These are phyloP conservation scores for Nepenthes gracilis DNA, from an alignment of 148 eudicot genomes.

Conservation along the genomic window DNA sequence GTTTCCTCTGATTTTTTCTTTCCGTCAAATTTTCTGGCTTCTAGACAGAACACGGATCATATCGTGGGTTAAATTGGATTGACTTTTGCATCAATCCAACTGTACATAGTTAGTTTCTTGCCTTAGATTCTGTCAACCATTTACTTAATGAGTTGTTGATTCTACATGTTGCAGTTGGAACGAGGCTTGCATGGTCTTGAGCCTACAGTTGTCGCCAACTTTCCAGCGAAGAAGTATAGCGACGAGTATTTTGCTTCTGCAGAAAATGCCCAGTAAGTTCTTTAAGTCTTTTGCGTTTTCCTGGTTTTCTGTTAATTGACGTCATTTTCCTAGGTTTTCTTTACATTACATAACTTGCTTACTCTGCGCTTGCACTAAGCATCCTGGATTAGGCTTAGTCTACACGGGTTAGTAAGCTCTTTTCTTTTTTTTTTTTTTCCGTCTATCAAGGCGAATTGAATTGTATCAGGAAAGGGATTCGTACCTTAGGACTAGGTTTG, in stretches of 20 bases:
- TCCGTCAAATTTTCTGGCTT: too few species aligned
- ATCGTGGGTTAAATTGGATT: background rate
- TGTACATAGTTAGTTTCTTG: background rate
- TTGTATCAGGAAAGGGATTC: too few species aligned
- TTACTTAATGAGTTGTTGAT: background rate
- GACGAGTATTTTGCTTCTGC: constrained; percentile 50
- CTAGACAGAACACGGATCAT: too few species aligned
- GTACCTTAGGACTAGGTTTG: too few species aligned
- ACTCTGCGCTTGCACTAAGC: too few species aligned
- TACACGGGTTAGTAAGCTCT: too few species aligned
- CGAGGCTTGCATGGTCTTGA: constrained; percentile 73
- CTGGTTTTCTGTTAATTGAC: background rate
- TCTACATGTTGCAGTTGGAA: constrained; percentile 52
- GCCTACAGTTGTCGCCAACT: constrained; percentile 49
- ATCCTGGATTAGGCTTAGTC: too few species aligned
- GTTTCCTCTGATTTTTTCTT: too few species aligned
- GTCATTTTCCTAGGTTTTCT: too few species aligned
- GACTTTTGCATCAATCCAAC: background rate
- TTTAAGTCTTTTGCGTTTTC: constrained; percentile 1
- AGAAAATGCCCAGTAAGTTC: constrained; percentile 69
- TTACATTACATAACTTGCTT: too few species aligned
- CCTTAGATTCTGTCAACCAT: background rate
- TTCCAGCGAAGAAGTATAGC: constrained; percentile 66
- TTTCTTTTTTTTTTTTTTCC: too few species aligned
- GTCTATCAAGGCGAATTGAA: too few species aligned